Conservation (phyloP, 2,329 filamentous ascomycete species). For the Aschersonia sp. region DNA sequence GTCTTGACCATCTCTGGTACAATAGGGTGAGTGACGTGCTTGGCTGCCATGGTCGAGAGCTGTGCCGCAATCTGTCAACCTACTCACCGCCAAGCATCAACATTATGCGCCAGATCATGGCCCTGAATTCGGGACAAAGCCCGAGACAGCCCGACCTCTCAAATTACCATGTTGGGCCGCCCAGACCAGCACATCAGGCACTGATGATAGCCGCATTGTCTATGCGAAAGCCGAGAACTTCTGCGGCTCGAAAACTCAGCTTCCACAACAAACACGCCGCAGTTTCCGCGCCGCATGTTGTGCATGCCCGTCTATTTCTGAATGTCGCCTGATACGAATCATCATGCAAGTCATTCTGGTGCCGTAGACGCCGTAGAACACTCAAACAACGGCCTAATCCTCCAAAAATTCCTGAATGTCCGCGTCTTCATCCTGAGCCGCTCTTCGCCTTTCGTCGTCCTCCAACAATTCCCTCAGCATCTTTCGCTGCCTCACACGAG, state of each 20-base stretch:
- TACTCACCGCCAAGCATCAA: neutral
- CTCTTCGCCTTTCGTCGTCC: slow-evolving; percentile 43
- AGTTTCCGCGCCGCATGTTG: too few relatives aligned
- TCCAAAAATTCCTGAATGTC: slow-evolving; percentile 61
- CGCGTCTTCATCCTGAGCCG: slow-evolving; percentile 55
- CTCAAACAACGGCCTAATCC: slow-evolving; percentile 14
- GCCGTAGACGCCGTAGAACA: too few relatives aligned
- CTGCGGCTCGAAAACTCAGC: too few relatives aligned
- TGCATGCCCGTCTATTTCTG: too few relatives aligned
- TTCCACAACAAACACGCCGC: too few relatives aligned
- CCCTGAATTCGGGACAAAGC: neutral
- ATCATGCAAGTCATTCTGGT: neutral
- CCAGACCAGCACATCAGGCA: too few relatives aligned
- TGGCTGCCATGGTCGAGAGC: neutral
- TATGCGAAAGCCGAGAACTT: too few relatives aligned
- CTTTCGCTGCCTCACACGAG: slow-evolving; percentile 52
- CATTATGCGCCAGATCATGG: neutral
- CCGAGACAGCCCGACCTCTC: too few relatives aligned
- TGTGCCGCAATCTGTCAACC: neutral
- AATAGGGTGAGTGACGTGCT: neutral
- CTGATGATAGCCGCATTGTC: too few relatives aligned
- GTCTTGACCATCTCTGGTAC: neutral
- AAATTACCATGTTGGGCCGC: too few relatives aligned
- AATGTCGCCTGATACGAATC: neutral
- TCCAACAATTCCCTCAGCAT: slow-evolving; percentile 52